Evolutionary conservation across 2,329 filamentous ascomycete genomes (phyloP).

Genomic region (Pseudogymnoascus verrucosus): DNA sequence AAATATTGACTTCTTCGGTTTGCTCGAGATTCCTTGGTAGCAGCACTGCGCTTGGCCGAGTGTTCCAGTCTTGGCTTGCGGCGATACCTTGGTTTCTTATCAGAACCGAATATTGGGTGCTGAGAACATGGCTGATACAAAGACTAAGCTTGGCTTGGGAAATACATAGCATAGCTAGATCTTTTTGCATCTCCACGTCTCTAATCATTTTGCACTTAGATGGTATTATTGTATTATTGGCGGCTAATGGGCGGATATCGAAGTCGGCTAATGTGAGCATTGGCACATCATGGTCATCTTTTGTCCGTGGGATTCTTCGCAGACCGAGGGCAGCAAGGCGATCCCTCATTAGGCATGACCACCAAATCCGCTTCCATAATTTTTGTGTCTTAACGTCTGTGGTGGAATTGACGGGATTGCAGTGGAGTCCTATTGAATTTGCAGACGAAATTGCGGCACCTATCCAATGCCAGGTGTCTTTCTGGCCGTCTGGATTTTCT

Average conservation of each 20-base stretch:
- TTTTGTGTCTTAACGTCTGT: conserved; percentile 65
- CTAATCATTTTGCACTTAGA: conserved; percentile 61
- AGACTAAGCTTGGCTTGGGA: conserved; percentile 81
- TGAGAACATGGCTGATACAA: conserved; percentile 78
- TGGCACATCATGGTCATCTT: conserved; percentile 83
- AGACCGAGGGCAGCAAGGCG: conserved; percentile 83
- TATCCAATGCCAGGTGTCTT: conserved; percentile 97
- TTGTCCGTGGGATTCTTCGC: conserved; percentile 81
- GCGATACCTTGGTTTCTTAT: conserved; percentile 43
- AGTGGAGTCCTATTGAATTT: conserved; percentile 83
- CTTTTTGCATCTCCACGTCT: conserved; percentile 62
- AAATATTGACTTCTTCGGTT: conserved; percentile 64
- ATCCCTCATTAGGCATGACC: conserved; percentile 90
- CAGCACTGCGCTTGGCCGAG: conserved; percentile 63
- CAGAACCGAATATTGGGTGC: conserved; percentile 80
- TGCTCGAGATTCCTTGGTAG: conserved; percentile 73
- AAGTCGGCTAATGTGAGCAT: conserved; percentile 80
- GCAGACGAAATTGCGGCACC: conserved; percentile 83
- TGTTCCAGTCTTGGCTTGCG: conserved; percentile 46
- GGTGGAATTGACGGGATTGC: conserved; percentile 64
- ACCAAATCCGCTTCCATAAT: conserved; percentile 91
- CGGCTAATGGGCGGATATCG: conserved; percentile 61
- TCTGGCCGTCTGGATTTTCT: conserved; percentile 88
- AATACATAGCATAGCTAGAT: conserved; percentile 78
- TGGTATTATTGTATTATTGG: conserved; percentile 53